Percentiles rank a stretch among this genome's conserved stretches.
These are phyloP conservation scores for Mycena galericulata DNA, from an alignment of 768 basidiomycete species.

Conservation along the genomic window DNA sequence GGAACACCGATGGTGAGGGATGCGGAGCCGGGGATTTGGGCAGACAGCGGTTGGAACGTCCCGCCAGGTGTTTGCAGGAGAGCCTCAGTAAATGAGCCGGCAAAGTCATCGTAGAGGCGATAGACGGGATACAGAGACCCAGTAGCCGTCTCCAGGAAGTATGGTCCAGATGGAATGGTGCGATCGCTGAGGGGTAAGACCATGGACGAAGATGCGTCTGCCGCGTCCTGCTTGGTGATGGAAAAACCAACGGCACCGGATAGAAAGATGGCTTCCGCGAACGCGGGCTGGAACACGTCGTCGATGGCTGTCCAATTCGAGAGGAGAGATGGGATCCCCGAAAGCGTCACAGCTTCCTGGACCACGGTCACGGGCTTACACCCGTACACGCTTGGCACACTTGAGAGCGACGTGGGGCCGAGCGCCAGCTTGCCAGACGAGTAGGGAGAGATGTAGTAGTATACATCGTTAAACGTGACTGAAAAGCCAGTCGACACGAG, in stretches of 20 bases:
- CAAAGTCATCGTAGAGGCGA: constrained; percentile 25
- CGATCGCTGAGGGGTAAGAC: constrained; percentile 14
- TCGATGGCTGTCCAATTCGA: constrained; percentile 21
- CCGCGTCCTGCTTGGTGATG: constrained; percentile 13
- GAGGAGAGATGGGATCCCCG: constrained; percentile 17
- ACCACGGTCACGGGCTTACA: constrained; percentile 21
- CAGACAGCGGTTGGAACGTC: constrained; percentile 19
- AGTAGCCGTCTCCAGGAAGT: constrained; percentile 17
- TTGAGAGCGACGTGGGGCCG: constrained; percentile 13
- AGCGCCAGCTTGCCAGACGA: constrained; percentile 16
- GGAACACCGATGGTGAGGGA: constrained; percentile 21
- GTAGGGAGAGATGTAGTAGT: constrained; percentile 21
- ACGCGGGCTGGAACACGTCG: constrained; percentile 21
- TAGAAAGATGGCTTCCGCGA: constrained; percentile 15
- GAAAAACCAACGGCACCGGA: constrained; percentile 12
- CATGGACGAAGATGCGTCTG: constrained; percentile 7
- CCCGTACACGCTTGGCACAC: constrained; percentile 20
- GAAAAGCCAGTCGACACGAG: constrained; percentile 18
- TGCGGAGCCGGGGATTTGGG: constrained; percentile 14
- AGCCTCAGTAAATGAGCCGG: constrained; percentile 19
- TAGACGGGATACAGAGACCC: constrained; percentile 15
- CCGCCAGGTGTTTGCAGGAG: constrained; percentile 17
- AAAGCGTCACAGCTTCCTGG: constrained; percentile 15
- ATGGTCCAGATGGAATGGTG: constrained; percentile 18
- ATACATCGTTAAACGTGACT: constrained; percentile 14